Base-by-base conservation (phyloP, 2,329 filamentous ascomycete genomes). In the Spiromastix sp. region DNA sequence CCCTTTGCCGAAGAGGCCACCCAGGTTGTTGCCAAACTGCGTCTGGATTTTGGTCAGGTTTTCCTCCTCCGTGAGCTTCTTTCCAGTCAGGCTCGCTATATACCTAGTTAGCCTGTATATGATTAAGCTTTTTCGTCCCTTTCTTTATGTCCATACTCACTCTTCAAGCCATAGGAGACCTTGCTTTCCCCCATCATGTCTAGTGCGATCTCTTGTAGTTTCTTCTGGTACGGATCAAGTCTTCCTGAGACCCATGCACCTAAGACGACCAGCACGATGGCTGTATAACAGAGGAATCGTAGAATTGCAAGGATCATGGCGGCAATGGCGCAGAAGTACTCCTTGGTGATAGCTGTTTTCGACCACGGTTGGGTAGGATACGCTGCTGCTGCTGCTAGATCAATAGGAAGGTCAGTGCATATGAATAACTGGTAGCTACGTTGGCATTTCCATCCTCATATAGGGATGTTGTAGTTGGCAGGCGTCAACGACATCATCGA, bases 161-260 rank as follows among this genome's bases (percentile, higher is more conserved):
- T 51, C 26, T 51, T 52, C 13, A 53, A 10, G 12, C 43, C 42
- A 37, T 50, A 51, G 2, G 48, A 49, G 1, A 44, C 43, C 22
- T 50, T 54, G 4, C 41, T 55, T 30, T 55, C 53, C 0, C 52
- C 53, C 45, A 54, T 51, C 16, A 39, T 40, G 16, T 53, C 46
- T 1, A 56, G 38, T 4, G 51, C n/a, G 0, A 51, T 35, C 20
- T 56, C 51, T 34, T 56, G 51, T 3, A 49, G 32, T 18, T 40
- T 41, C 27, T 49, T 49, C 39, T 56, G 52, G 27, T 51, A 50
- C 8, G 44, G 42, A 32, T 55, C 52, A 6, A 55, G 41, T n/a
- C 42, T 40, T 17, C 52, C 52, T 4, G 43, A 42, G 16, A 55
- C 48, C 52, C 52, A 56, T 3, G 52, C 51, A 12, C 22, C 34